Evolutionary conservation across 164 flowering plant genomes (phyloP), one percentile per base, ranked within the genome.

Genomic region (Annona cherimola): DNA sequence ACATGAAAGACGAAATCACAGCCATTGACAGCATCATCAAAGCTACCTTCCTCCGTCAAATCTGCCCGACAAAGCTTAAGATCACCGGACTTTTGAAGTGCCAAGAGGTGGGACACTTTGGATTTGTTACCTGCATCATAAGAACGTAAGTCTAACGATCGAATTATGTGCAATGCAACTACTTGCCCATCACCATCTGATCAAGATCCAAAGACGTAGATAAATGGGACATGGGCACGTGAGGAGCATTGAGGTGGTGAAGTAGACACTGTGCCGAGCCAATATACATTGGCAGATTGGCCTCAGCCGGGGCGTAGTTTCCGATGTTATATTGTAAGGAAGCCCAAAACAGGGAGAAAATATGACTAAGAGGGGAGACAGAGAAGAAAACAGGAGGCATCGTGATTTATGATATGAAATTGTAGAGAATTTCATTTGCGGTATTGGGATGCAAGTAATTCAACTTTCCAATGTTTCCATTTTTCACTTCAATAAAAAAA

Each of bases 1-100:
- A 85, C 81, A 71, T 88, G 92, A 85, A 92, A 92, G 61, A 92
- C 95, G 59, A 81, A 5, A 59, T 85, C 84, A 60, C 92, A 89
- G 59, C 91, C 89, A 1, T 73, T 66, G 0, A 92, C 70, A 1
- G 94, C 84, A 12, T 72, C 84, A 69, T 86, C 85, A 45, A 88
- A 89, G 75, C 90, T 81, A 1, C 78, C 83, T 74, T 89, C 92
- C 39, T 82, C 85, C 1, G 92, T 88, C 44, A 91, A 68, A 75
- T 90, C 88, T 44, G 88, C 97, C 50, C 62, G 6, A 66, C 81
- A 89, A 16, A 87, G 81, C 35, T 85, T 85, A 18, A 89, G 76
- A 18, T 40, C 19, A 12, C 69, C 76, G 11, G 67, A 39, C 16
- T 72, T 68, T 42, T 50, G 63, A 1, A 74, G 61, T 3, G 20